These are phyloP conservation scores for Lentinus brumalis DNA, from an alignment of 768 basidiomycete species.

Conservation along the genomic window DNA sequence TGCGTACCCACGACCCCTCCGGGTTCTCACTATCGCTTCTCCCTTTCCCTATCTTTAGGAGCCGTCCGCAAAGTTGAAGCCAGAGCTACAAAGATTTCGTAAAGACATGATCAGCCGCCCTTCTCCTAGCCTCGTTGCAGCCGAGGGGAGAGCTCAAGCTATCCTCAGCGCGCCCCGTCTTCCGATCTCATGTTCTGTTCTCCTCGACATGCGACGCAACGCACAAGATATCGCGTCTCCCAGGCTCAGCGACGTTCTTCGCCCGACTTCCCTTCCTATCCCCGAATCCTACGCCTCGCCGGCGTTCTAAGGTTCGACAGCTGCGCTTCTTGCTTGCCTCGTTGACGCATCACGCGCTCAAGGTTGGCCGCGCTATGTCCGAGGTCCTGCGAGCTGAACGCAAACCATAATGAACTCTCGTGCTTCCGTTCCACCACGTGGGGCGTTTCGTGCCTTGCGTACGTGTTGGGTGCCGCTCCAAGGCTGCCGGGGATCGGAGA, in stretches of 20 bases:
- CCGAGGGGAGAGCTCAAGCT: not conserved
- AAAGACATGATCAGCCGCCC: conserved; percentile 1
- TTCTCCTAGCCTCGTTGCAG: not conserved
- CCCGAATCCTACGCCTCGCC: not conserved
- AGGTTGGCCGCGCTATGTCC: conserved; percentile 14
- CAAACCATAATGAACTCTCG: conserved; percentile 4
- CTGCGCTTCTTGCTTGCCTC: conserved; percentile 5
- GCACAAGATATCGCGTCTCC: not conserved
- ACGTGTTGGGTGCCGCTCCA: not conserved
- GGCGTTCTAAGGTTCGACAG: not conserved
- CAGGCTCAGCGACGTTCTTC: not conserved
- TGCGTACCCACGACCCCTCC: not conserved
- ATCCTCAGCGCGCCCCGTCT: conserved; percentile 6
- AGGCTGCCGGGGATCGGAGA: not conserved
- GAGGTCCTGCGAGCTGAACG: conserved; percentile 6
- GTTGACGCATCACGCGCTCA: conserved; percentile 7
- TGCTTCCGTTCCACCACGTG: conserved; percentile 15
- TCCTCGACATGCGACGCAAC: not conserved
- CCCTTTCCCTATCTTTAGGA: conserved; percentile 18
- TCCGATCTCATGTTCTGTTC: not conserved
- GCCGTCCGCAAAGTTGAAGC: conserved; percentile 1
- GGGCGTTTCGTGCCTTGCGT: conserved; percentile 7
- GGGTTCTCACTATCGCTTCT: not conserved
- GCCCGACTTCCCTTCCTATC: not conserved
- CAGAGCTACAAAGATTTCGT: not conserved